A percentile compares a stretch with the other conserved stretches of the same genome.
phyloP scores from a whole-genome alignment of 1,284 basidiomycete genomes.

The Ustilago tritici region DNA sequence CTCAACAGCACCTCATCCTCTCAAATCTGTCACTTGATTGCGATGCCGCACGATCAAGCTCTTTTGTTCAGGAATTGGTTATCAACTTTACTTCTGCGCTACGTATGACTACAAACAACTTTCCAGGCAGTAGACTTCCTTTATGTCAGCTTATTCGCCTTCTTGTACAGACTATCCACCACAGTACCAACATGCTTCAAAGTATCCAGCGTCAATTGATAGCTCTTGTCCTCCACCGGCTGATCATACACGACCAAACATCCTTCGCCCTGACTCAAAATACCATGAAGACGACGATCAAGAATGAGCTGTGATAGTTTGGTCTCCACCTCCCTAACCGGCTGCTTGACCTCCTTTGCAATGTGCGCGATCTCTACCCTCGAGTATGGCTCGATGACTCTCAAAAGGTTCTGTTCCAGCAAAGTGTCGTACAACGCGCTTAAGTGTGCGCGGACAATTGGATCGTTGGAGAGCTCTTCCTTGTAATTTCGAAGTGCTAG shows the following conservation, averaged over 20 bases:
- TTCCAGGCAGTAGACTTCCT: no score
- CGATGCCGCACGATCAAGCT: background rate
- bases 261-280: conserved; percentile 92
- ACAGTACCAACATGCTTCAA: conserved; percentile 90
- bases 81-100: conserved; percentile 1
- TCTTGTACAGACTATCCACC: conserved; percentile 87
- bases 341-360: conserved; percentile 88
- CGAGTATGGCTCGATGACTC: conserved; percentile 95
- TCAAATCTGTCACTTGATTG: background rate
- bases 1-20: no score
- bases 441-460: conserved; percentile 92
- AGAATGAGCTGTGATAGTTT: conserved; percentile 99
- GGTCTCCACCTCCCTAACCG: conserved; percentile 88
- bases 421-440: conserved; percentile 93
- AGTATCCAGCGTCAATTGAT: conserved; percentile 87
- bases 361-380: conserved; percentile 91
- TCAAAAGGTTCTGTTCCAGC: conserved; percentile 91
- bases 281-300: conserved; percentile 92
- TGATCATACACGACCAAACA: conserved; percentile 91
- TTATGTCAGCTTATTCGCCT: conserved; percentile 54
- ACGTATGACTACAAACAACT: background rate
- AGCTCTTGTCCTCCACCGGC: conserved; percentile 83
- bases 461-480: conserved; percentile 89
- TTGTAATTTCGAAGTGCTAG: conserved; percentile 86
- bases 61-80: background rate